These are phyloP conservation scores for Termitomyces sp. DNA, from an alignment of 768 basidiomycete genomes.

Conservation along the genomic window DNA sequence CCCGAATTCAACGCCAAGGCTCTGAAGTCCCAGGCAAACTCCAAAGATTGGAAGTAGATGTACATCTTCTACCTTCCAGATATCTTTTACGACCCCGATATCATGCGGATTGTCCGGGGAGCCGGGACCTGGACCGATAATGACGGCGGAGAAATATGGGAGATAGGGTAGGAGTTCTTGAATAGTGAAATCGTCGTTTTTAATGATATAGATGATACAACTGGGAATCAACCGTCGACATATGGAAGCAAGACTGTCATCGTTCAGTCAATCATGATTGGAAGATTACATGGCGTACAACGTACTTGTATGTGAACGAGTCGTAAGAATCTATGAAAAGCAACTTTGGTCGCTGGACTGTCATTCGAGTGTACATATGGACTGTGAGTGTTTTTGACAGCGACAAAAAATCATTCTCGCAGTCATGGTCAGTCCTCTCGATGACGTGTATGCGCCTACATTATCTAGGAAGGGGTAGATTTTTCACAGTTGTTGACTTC, in stretches of 20 bases:
- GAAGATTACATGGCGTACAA: slow-evolving; percentile 7
- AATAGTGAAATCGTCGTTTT: slow-evolving; percentile 59
- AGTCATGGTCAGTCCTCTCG: too few relatives aligned
- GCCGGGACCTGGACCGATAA: slow-evolving; percentile 80
- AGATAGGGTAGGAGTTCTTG: slow-evolving; percentile 49
- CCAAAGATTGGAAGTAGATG: slow-evolving; percentile 70
- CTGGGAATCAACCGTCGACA: slow-evolving; percentile 59
- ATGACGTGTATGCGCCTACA: too few relatives aligned
- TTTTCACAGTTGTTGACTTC: too few relatives aligned
- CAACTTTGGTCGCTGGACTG: slow-evolving; percentile 41
- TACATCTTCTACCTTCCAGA: slow-evolving; percentile 59
- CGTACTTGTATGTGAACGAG: slow-evolving; percentile 86
- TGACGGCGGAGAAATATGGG: slow-evolving; percentile 57
- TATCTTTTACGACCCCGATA: slow-evolving; percentile 61
- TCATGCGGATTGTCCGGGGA: slow-evolving; percentile 61
- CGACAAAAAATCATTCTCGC: too few relatives aligned
- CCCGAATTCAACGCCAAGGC: slow-evolving; percentile 61
- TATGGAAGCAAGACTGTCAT: slow-evolving; percentile 62
- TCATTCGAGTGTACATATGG: too few relatives aligned
- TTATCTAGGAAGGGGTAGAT: too few relatives aligned
- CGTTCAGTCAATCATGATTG: neutral
- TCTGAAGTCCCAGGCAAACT: slow-evolving; percentile 81
- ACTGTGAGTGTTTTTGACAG: too few relatives aligned
- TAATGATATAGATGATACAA: slow-evolving; percentile 63
- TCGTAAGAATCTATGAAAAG: slow-evolving; percentile 82